Conservation (phyloP, 257 asterid genomes). For the Ilex aquifolium region DNA sequence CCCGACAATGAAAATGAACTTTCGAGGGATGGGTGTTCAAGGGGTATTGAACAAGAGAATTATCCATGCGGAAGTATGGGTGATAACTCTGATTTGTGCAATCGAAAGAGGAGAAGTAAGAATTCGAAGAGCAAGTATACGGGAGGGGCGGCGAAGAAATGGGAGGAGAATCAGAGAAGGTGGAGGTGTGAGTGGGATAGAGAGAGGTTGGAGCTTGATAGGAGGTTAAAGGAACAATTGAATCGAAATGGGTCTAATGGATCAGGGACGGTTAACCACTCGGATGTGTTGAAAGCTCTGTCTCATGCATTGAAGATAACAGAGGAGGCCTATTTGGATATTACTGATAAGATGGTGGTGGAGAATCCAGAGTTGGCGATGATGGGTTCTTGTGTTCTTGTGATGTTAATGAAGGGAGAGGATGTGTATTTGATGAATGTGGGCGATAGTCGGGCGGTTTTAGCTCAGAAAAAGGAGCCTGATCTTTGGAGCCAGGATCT, state of each 20-base stretch:
- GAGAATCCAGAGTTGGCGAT: conserved; percentile 95
- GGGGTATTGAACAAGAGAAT: conserved; percentile 55
- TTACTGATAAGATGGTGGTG: conserved; percentile 71
- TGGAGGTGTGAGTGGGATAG: conserved; percentile 93
- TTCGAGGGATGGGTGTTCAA: conserved; percentile 56
- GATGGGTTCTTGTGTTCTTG: conserved; percentile 97
- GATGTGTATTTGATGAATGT: conserved; percentile 92
- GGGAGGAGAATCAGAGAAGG: conserved; percentile 87
- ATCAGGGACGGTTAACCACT: conserved; percentile 42
- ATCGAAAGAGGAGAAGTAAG: conserved; percentile 33
- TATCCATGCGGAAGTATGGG: conserved; percentile 35
- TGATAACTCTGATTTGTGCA: conserved; percentile 23
- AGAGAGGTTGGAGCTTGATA: conserved; percentile 86
- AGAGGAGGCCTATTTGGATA: conserved; percentile 69
- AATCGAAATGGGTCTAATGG: conserved; percentile 32
- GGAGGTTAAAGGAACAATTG: conserved; percentile 61
- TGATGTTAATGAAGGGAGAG: conserved; percentile 92
- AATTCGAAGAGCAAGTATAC: conserved; percentile 36
- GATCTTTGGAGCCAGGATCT: conserved; percentile 93
- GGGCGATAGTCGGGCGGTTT: conserved; percentile 93
- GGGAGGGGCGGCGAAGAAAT: conserved; percentile 48
- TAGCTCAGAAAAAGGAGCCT: conserved; percentile 70
- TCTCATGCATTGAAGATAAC: conserved; percentile 71
- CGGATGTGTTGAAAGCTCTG: conserved; percentile 71
- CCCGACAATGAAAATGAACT: conserved; percentile 29